Percentiles rank a stretch among this genome's conserved stretches.
Conservation (phyloP, 208 protist genomes). For the Perkinsela sp. region DNA sequence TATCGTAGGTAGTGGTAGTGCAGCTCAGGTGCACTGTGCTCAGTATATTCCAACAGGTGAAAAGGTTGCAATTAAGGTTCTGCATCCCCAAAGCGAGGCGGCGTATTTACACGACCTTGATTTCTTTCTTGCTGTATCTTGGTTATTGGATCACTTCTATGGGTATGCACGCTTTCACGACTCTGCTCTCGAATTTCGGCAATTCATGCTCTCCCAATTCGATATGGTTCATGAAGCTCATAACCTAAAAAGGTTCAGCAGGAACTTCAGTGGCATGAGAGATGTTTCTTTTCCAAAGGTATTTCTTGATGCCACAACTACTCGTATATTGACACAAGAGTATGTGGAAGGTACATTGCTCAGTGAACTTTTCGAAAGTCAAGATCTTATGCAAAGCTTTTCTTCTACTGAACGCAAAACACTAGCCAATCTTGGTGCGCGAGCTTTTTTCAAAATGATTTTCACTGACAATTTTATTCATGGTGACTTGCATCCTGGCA, state of each 20-base stretch:
- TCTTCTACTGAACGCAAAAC: neutral
- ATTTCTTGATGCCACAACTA: neutral
- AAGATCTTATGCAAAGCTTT: neutral
- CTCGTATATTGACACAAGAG: neutral
- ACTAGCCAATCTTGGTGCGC: neutral
- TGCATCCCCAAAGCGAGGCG: neutral
- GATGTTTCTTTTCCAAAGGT: neutral
- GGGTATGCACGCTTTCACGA: neutral
- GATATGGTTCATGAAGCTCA: neutral
- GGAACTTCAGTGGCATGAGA: neutral
- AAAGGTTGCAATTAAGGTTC: neutral
- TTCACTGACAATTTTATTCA: slow-evolving; percentile 66
- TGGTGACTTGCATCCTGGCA: slow-evolving; percentile 68
- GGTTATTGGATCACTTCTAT: neutral
- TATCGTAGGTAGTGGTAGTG: neutral
- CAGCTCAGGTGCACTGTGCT: neutral
- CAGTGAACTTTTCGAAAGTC: neutral
- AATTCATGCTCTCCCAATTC: neutral
- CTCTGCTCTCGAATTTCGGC: neutral
- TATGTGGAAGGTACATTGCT: neutral
- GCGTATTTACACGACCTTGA: neutral
- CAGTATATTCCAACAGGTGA: neutral
- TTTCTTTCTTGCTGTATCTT: neutral
- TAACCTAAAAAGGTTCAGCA: neutral
- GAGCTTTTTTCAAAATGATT: slow-evolving; percentile 60